These are phyloP conservation scores for Protomyces pachydermus DNA, from an alignment of 1,139 yeast species.

Conservation along the genomic window DNA sequence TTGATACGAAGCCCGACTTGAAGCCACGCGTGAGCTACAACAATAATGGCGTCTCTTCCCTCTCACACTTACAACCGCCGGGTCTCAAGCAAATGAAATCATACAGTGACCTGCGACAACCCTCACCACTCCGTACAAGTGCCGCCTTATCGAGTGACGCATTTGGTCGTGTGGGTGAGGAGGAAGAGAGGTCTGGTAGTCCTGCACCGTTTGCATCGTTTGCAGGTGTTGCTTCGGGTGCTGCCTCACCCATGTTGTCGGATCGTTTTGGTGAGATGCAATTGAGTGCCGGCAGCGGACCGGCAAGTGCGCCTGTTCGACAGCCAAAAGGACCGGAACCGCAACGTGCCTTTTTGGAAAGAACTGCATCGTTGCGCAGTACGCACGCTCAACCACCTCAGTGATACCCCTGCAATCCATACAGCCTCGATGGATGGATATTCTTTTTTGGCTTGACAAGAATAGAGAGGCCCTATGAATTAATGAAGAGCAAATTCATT, in stretches of 20 bases:
- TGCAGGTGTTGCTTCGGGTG: neutral
- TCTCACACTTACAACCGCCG: constrained; percentile 14
- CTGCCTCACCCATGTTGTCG: neutral
- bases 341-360: constrained; percentile 11
- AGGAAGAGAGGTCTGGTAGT: neutral
- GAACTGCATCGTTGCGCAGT: neutral
- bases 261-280: constrained; percentile 9
- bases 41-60: neutral
- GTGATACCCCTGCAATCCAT: too few species aligned
- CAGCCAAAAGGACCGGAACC: constrained; percentile 26
- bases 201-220: neutral
- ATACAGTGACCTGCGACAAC: constrained; percentile 11
- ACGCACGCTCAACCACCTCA: too few species aligned
- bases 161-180: neutral
- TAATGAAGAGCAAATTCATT: too few species aligned
- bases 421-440: too few species aligned
- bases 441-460: too few species aligned
- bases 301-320: constrained; percentile 9
- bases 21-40: neutral
- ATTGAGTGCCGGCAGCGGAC: neutral
- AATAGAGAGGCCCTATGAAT: too few species aligned
- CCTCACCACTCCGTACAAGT: constrained; percentile 13
- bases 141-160: neutral
- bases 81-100: constrained; percentile 19
- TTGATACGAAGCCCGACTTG: constrained; percentile 15